These are phyloP conservation scores for Microcera coccophila DNA, from an alignment of 2,329 filamentous ascomycete genomes.

Conservation along the genomic window DNA sequence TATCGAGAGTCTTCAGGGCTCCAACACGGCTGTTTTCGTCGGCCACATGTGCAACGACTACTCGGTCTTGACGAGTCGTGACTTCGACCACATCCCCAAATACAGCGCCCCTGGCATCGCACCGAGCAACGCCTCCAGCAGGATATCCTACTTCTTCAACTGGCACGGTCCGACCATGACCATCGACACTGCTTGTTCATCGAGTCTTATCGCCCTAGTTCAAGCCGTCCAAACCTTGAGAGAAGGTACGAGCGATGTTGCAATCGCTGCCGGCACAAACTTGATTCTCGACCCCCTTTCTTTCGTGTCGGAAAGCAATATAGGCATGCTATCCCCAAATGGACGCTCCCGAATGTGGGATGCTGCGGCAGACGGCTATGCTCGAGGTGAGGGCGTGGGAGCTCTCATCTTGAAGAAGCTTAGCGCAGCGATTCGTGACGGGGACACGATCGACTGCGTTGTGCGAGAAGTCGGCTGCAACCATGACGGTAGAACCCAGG, in stretches of 20 bases:
- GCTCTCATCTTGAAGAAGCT: constrained; percentile 39
- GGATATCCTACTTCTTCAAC: constrained; percentile 26
- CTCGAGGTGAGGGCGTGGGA: constrained; percentile 42
- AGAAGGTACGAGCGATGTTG: constrained; percentile 36
- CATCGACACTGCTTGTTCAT: constrained; percentile 41
- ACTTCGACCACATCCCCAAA: not conserved
- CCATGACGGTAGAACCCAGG: constrained; percentile 38
- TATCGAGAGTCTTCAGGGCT: constrained; percentile 41
- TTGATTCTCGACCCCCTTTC: not conserved
- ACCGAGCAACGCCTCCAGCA: not conserved
- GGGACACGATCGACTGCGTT: constrained; percentile 29
- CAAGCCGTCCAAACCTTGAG: constrained; percentile 35
- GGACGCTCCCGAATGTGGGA: not conserved
- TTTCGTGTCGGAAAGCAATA: constrained; percentile 9
- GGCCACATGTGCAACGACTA: constrained; percentile 45
- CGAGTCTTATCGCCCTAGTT: constrained; percentile 37
- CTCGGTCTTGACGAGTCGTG: not conserved
- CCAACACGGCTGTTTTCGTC: constrained; percentile 46
- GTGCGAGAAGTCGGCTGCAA: constrained; percentile 35
- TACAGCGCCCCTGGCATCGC: not conserved
- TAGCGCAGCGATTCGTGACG: constrained; percentile 39
- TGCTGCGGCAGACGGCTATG: constrained; percentile 21
- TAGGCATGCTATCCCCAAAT: constrained; percentile 13
- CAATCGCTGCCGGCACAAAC: constrained; percentile 34
- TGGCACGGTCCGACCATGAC: constrained; percentile 38